Percentiles rank a stretch among this genome's conserved stretches.
Conservation (phyloP, 176 grass and related monocot genomes). For the Carex parvula region DNA sequence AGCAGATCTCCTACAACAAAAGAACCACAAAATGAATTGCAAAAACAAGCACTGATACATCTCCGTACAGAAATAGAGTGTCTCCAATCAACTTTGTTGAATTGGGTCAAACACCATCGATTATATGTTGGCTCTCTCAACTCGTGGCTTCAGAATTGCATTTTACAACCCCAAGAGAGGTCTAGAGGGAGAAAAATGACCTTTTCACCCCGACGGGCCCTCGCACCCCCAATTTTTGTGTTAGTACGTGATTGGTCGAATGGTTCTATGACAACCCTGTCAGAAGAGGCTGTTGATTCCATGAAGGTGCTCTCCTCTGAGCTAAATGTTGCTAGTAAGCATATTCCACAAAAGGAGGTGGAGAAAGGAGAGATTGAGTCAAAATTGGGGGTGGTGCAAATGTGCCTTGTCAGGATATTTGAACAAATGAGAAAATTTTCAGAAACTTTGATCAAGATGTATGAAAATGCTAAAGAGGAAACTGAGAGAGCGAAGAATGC, state of each 20-base stretch:
- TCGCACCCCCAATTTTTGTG: constrained; percentile 58
- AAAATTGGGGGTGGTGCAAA: constrained; percentile 38
- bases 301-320: constrained; percentile 36
- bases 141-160: constrained; percentile 57
- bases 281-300: constrained; percentile 37
- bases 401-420: constrained; percentile 40
- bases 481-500: constrained; percentile 35
- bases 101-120: constrained; percentile 47
- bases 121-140: constrained; percentile 43
- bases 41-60: constrained; percentile 34
- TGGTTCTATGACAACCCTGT: constrained; percentile 21
- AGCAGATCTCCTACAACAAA: constrained; percentile 12
- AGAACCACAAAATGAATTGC: constrained; percentile 30
- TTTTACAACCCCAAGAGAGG: constrained; percentile 45
- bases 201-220: constrained; percentile 44
- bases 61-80: constrained; percentile 43
- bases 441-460: constrained; percentile 33
- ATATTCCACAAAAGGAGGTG: constrained; percentile 8
- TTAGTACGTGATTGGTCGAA: constrained; percentile 39
- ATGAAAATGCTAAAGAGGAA: constrained; percentile 57
- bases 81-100: constrained; percentile 42
- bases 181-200: constrained; percentile 29
- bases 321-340: constrained; percentile 36
- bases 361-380: constrained; percentile 23
- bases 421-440: constrained; percentile 48